A percentile compares a stretch with the other conserved stretches of the same genome.
Evolutionary conservation across 352 stramenopile species (phyloP).

Genomic region (Blastocystis sp.): DNA sequence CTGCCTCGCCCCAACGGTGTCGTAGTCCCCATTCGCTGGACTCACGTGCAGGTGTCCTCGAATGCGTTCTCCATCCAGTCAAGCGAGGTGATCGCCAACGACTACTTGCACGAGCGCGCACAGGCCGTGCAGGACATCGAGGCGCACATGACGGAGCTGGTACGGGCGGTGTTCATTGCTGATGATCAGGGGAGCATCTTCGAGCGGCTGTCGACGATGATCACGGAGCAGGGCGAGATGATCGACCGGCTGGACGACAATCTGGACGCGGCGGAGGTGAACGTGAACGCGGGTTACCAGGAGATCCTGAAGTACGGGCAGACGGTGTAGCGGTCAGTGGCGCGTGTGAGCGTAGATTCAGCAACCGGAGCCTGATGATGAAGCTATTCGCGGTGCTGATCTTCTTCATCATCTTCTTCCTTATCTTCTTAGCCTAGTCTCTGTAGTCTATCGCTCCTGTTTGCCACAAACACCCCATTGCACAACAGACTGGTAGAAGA

Average conservation of each 20-base stretch:
- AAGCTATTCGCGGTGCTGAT: slow-evolving; percentile 64
- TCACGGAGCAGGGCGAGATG: slow-evolving; percentile 66
- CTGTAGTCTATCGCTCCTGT: neutral
- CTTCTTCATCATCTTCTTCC: slow-evolving; percentile 69
- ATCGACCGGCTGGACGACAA: slow-evolving; percentile 67
- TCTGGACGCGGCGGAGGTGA: slow-evolving; percentile 55
- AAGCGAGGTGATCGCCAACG: slow-evolving; percentile 63
- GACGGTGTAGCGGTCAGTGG: slow-evolving; percentile 20
- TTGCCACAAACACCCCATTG: slow-evolving; percentile 25
- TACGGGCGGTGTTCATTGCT: neutral
- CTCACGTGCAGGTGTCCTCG: neutral
- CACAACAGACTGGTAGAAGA: neutral
- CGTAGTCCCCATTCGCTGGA: neutral
- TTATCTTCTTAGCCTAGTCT: slow-evolving; percentile 65
- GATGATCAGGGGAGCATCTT: slow-evolving; percentile 26
- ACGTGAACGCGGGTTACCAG: slow-evolving; percentile 65
- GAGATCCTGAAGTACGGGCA: slow-evolving; percentile 69
- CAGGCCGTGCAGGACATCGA: slow-evolving; percentile 65
- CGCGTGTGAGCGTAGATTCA: slow-evolving; percentile 19
- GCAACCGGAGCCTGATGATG: slow-evolving; percentile 60
- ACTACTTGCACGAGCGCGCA: slow-evolving; percentile 60
- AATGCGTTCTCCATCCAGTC: slow-evolving; percentile 35
- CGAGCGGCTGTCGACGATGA: slow-evolving; percentile 62
- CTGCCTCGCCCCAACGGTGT: slow-evolving; percentile 5
- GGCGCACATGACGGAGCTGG: slow-evolving; percentile 60